Base-by-base conservation (phyloP, 225 moss, liverwort and hornwort species). In the Sphagnum contortum region DNA sequence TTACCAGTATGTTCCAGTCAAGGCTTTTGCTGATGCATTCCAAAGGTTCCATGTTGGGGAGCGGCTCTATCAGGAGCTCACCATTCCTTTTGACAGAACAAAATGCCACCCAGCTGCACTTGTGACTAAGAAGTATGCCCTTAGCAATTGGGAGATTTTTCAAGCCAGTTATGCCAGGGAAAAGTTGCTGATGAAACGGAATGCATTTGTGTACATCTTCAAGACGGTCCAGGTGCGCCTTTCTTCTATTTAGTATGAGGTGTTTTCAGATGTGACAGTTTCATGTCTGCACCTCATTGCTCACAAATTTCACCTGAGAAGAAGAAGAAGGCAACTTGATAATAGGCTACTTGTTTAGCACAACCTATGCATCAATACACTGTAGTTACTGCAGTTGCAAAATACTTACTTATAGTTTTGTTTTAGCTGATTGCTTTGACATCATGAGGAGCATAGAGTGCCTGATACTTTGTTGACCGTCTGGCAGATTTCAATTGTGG, bases 41-140 rank as follows among this genome's bases (percentile, higher is more conserved):
- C 77, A 79, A 0, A 73, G 65, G 49, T 92, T 80, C 12, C 78
- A 81, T 57, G 83, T 88, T 2, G 92, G 90, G 2, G 79, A 83
- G 76, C 72, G 45, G 11, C 70, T 92, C 47, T 1, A 2, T 2
- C 80, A 85, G 55, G 85, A 85, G 29, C 49, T 92, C 29, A 68
- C 69, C 2, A 64, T 66, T 12, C 89, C 87, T 2, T 89, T 81
- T 45, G 90, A 92, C 67, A 86, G 78, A 8, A 55, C 60, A 47
- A 75, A 70, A 8, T 80, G 81, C 50, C 89, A 89, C 45, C 92
- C 89, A 5, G 89, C 90, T 3, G 90, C 92, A 46, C 77, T 92
- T 2, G 92, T 89, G 54, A 73, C 57, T 48, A 81, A 88, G 5
- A 83, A 74, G 9, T 92, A 73, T 44, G 89, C 89, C 3, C 79